A percentile compares a stretch with the other conserved stretches of the same genome.
phyloP scores from a whole-genome alignment of 352 stramenopile genomes.

The Pythium plurisporium region DNA sequence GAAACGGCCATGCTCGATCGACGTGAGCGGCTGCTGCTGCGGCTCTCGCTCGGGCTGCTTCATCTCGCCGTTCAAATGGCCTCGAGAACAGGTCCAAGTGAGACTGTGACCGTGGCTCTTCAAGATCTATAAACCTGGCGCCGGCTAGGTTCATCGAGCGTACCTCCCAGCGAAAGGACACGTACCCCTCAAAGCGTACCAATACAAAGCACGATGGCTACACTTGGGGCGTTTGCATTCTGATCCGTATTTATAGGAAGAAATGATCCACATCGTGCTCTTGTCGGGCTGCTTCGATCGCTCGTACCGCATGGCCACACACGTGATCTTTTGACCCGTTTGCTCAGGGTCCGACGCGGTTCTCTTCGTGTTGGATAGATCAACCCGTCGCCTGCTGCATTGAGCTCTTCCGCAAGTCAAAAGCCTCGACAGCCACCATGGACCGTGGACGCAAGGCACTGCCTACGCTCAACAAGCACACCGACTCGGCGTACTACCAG shows the following conservation, averaged over 20 bases:
- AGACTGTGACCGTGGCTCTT: conserved; percentile 12
- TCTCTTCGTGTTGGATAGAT: not conserved
- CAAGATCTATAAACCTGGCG: conserved; percentile 22
- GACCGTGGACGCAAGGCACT: conserved; percentile 83
- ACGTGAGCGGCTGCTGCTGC: conserved; percentile 37
- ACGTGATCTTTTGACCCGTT: no score
- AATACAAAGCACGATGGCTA: conserved; percentile 3
- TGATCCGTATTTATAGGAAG: conserved; percentile 23
- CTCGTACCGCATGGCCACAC: no score
- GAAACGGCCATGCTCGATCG: conserved; percentile 71
- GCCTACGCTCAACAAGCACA: conserved; percentile 86
- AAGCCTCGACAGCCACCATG: conserved; percentile 32
- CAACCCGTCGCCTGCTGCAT: conserved; percentile 5
- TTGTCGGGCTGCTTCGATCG: not conserved
- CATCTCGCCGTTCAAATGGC: no score
- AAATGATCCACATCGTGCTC: not conserved
- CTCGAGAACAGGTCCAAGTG: no score
- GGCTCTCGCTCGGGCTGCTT: conserved; percentile 24
- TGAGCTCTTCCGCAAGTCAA: no score
- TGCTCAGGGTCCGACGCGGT: no score
- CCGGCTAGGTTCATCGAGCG: conserved; percentile 1
- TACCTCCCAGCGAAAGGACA: conserved; percentile 2
- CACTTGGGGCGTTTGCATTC: conserved; percentile 6
- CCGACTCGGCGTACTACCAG: conserved; percentile 83
- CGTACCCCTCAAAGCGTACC: conserved; percentile 3